phyloP scores from a whole-genome alignment of 2,329 filamentous ascomycete species.

The Aspergillus viridinutans region DNA sequence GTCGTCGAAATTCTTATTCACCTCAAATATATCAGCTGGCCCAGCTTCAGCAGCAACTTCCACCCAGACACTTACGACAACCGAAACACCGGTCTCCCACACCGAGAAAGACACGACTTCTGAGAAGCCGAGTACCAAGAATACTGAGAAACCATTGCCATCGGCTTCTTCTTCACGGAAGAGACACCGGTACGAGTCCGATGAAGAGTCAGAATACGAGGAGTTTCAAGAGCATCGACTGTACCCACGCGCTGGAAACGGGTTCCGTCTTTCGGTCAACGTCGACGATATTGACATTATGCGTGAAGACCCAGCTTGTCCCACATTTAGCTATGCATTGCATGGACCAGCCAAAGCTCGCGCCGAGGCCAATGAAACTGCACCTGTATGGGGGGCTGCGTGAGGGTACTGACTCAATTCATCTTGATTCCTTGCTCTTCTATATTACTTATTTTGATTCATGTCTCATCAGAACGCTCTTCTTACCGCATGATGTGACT shows the following conservation, averaged over 20 bases:
- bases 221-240: conserved; percentile 55
- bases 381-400: conserved; percentile 13
- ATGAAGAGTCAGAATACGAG: conserved; percentile 38
- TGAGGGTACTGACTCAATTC: not conserved
- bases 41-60: not conserved
- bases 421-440: not conserved
- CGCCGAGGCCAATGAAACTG: conserved; percentile 9
- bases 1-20: conserved; percentile 20
- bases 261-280: conserved; percentile 55
- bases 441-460: not conserved
- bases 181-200: conserved; percentile 26
- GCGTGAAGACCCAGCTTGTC: conserved; percentile 54
- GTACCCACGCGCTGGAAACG: conserved; percentile 61
- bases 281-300: conserved; percentile 59
- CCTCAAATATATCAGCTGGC: conserved; percentile 7
- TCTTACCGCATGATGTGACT: not conserved
- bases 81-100: not conserved
- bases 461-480: not conserved
- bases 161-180: conserved; percentile 4
- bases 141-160: not conserved
- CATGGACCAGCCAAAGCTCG: conserved; percentile 22
- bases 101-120: not conserved
- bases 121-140: not conserved
- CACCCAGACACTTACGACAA: conserved; percentile 4
- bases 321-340: conserved; percentile 53